Evolutionary conservation across 176 grass and related monocot species (phyloP).

Genomic region (Ensete glaucum): DNA sequence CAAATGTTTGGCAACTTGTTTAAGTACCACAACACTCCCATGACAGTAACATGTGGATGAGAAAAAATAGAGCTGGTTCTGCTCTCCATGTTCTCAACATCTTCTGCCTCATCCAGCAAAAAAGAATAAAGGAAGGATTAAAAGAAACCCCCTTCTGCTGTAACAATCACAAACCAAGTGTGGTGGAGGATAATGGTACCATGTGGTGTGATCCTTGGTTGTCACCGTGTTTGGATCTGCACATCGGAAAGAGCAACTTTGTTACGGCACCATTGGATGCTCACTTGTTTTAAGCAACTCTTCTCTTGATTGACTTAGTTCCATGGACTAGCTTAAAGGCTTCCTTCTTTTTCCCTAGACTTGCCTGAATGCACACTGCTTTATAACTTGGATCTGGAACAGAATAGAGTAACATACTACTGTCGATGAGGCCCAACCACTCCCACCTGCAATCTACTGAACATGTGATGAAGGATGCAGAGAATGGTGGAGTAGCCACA

Average conservation of each 20-base stretch:
- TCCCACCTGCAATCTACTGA: constrained; percentile 7
- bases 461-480: neutral
- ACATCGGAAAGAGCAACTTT: neutral
- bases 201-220: neutral
- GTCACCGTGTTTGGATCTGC: neutral
- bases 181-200: neutral
- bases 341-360: too few relatives aligned
- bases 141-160: too few relatives aligned
- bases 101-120: neutral
- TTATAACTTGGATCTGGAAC: neutral
- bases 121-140: neutral
- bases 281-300: neutral
- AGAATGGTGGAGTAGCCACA: neutral
- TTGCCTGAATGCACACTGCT: neutral
- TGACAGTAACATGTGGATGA: constrained; percentile 1
- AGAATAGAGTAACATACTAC: neutral
- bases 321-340: neutral
- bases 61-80: neutral
- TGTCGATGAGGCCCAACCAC: constrained; percentile 5
- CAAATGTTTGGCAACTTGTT: constrained; percentile 6
- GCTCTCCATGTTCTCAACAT: neutral
- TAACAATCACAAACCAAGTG: neutral
- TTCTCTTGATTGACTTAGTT: neutral
- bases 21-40: neutral
- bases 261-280: neutral